Base-by-base conservation (phyloP, 352 stramenopile species). In the Globisporangium irregulare region DNA sequence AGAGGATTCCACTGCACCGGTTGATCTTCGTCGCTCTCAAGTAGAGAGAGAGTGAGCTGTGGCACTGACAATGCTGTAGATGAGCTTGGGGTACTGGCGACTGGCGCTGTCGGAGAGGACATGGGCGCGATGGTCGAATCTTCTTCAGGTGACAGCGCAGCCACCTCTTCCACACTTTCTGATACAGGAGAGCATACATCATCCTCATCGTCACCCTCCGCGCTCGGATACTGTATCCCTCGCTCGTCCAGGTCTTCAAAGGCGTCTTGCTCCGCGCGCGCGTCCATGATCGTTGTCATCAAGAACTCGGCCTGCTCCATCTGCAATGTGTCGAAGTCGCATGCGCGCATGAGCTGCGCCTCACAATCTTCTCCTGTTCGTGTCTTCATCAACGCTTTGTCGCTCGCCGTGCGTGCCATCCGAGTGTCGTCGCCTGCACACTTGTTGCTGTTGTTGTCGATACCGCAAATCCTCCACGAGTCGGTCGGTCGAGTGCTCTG, bases 1-100 rank as follows among this genome's bases (percentile, higher is more conserved):
- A 91, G 71, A 46, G 38, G 38, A 51, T 65, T 71, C 76, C 74
- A 86, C 48, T 77, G 73, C 38, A 73, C 36, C 0, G 25, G 38
- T 38, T 8, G 50, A 22, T 1, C 12, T 36, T 43, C 51, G 7
- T 38, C 38, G 43, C 22, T 29, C 14, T 67, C 59, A 7, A 66
- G 14, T 25, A 70, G 32, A 15, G 32, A 29, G 0, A 71, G 27
- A 4, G 41, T 9, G 1, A 63, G 59, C 18, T 59, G 32, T 9
- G 57, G 46, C 9, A 15, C 24, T 14, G 4, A 4, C 3, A 27
- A 20, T 66, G 22, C 46, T 59, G 36, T 15, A 7, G 12, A 9
- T 60, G 34, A 2, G 20, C 29, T 61, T 43, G 29, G 20, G 10
- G 18, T 10, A 41, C 18, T 59, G 3, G 2, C 5, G 5, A 29